These are phyloP conservation scores for Falciphora oryzae DNA, from an alignment of 2,329 filamentous ascomycete genomes.

Conservation along the genomic window DNA sequence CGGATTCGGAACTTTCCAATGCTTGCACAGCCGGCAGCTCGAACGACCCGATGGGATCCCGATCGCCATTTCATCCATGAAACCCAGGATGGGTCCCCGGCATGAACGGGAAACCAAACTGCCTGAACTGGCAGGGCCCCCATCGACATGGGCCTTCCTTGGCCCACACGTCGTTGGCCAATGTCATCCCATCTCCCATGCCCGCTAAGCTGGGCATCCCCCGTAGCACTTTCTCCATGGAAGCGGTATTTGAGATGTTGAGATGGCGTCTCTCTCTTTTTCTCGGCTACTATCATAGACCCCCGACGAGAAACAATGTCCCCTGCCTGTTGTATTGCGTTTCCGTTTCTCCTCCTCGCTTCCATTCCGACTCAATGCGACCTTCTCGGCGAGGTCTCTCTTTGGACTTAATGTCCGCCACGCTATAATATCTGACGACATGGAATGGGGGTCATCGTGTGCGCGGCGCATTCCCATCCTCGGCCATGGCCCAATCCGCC, in stretches of 20 bases:
- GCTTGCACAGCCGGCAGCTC: background rate
- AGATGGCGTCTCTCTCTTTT: background rate
- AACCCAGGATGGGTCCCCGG: background rate
- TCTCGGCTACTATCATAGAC: background rate
- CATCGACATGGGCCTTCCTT: background rate
- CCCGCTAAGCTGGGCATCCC: no score
- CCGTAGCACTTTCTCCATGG: background rate
- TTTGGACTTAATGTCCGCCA: background rate
- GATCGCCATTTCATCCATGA: background rate
- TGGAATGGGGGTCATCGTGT: background rate
- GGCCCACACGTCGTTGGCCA: background rate
- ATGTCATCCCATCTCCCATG: no score
- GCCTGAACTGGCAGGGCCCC: background rate
- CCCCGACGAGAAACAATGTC: background rate
- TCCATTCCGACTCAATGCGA: background rate
- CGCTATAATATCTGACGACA: background rate
- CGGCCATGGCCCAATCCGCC: background rate
- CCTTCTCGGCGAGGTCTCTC: no score
- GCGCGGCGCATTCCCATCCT: background rate
- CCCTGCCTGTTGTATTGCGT: background rate
- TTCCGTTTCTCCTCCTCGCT: background rate
- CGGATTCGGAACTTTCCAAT: background rate
- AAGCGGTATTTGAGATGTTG: background rate
- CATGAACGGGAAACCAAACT: background rate
- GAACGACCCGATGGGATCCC: background rate